phyloP scores from a whole-genome alignment of 1,284 basidiomycete species.

The Fistulinella cinereoalba region DNA sequence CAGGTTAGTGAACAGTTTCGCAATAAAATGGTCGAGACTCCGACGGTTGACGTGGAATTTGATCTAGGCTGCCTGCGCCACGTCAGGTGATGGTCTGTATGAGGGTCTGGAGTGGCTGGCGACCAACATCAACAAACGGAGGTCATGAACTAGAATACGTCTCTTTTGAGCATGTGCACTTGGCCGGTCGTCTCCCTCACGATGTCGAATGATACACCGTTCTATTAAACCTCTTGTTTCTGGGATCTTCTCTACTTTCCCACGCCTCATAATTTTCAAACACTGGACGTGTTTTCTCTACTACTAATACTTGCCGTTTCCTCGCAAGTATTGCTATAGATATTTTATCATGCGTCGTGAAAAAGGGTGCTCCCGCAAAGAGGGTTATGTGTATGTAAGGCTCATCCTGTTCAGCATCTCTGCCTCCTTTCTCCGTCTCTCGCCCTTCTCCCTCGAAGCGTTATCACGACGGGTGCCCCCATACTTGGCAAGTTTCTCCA shows the following conservation, averaged over 20 bases:
- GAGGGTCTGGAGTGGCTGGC: conserved; percentile 95
- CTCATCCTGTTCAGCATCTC: conserved; percentile 60
- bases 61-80: conserved; percentile 60
- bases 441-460: conserved; percentile 57
- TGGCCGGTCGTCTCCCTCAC: conserved; percentile 46
- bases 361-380: too few relatives aligned
- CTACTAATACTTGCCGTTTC: too few relatives aligned
- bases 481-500: conserved; percentile 78
- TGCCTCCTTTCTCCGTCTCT: conserved; percentile 76
- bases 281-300: conserved; percentile 4
- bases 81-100: conserved; percentile 92
- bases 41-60: background rate
- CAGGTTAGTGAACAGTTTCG: conserved; percentile 78
- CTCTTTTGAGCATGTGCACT: conserved; percentile 44
- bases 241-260: conserved; percentile 21
- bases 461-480: conserved; percentile 61
- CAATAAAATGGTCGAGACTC: too few relatives aligned
- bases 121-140: conserved; percentile 79
- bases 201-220: conserved; percentile 35
- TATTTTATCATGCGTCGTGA: background rate
- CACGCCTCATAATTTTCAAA: conserved; percentile 7
- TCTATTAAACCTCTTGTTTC: conserved; percentile 28
- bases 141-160: conserved; percentile 50
- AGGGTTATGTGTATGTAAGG: conserved; percentile 16
- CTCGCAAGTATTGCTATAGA: conserved; percentile 22